Percentiles rank a stretch among this genome's conserved stretches.
phyloP scores from a whole-genome alignment of 2,329 filamentous ascomycete genomes.

The Aspergillus proliferans region DNA sequence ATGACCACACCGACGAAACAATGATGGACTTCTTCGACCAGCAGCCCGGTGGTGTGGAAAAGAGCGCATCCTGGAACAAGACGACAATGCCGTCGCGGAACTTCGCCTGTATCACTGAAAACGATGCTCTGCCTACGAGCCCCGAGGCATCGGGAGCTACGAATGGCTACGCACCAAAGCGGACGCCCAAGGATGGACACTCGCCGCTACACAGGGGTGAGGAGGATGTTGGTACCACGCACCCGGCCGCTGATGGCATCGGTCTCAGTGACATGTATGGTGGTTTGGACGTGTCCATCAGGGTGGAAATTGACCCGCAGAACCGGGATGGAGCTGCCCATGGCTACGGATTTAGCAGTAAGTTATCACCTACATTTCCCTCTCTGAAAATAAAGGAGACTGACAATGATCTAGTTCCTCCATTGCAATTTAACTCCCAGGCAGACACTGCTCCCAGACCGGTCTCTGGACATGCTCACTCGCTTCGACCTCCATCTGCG shows the following conservation, averaged over 20 bases:
- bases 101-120: constrained; percentile 58
- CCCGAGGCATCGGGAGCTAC: constrained; percentile 11
- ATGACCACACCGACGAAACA: constrained; percentile 58
- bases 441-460: constrained; percentile 6
- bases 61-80: constrained; percentile 68
- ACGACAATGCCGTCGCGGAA: constrained; percentile 74
- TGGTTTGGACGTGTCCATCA: constrained; percentile 41
- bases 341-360: constrained; percentile 46
- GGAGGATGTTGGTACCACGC: constrained; percentile 66
- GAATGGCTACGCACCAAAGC: constrained; percentile 24
- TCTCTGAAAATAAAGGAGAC: not conserved
- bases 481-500: constrained; percentile 6
- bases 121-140: constrained; percentile 22
- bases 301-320: constrained; percentile 43
- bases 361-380: constrained; percentile 14
- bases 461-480: constrained; percentile 5
- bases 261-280: constrained; percentile 33
- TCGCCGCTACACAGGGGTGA: constrained; percentile 70
- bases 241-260: constrained; percentile 60
- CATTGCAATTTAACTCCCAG: constrained; percentile 9
- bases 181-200: constrained; percentile 56
- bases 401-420: constrained; percentile 13
- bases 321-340: constrained; percentile 37
- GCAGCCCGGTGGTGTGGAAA: constrained; percentile 51
- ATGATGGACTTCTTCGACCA: constrained; percentile 57